These are phyloP conservation scores for Wickerhamiella cacticola DNA, from an alignment of 805 yeast genomes.

Conservation along the genomic window DNA sequence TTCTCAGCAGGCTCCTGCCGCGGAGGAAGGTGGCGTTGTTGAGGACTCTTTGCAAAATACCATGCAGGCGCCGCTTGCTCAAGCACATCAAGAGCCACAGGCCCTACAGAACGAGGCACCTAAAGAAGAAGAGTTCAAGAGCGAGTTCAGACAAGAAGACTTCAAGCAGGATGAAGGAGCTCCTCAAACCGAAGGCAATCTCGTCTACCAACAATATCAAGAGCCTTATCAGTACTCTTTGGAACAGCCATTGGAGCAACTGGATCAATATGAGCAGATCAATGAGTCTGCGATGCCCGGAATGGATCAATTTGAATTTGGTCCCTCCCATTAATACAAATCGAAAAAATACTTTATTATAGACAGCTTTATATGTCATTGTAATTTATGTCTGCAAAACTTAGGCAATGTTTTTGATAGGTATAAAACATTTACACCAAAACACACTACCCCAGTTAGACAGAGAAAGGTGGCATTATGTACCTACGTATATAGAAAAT, in stretches of 20 bases:
- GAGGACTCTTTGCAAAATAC: not conserved
- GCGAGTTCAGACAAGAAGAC: not conserved
- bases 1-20: not conserved
- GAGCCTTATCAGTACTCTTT: slow-evolving; percentile 4
- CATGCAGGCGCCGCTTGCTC: not conserved
- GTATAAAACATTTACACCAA: no score
- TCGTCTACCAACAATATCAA: slow-evolving; percentile 5
- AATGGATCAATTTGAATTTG: slow-evolving; percentile 4
- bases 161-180: not conserved
- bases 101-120: slow-evolving; percentile 3
- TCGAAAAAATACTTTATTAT: slow-evolving; percentile 4
- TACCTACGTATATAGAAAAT: not conserved
- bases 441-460: no score
- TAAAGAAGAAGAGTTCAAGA: slow-evolving; percentile 4
- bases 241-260: slow-evolving; percentile 6
- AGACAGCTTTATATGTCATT: slow-evolving; percentile 3
- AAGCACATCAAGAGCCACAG: slow-evolving; percentile 3
- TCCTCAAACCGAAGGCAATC: not conserved
- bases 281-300: not conserved
- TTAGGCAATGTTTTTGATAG: no score
- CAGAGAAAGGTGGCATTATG: no score
- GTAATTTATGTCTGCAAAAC: slow-evolving; percentile 1
- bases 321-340: slow-evolving; percentile 5
- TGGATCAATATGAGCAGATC: slow-evolving; percentile 6
- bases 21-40: not conserved